These are phyloP conservation scores for Scleroderma citrinum DNA, from an alignment of 768 basidiomycete genomes.

Conservation along the genomic window DNA sequence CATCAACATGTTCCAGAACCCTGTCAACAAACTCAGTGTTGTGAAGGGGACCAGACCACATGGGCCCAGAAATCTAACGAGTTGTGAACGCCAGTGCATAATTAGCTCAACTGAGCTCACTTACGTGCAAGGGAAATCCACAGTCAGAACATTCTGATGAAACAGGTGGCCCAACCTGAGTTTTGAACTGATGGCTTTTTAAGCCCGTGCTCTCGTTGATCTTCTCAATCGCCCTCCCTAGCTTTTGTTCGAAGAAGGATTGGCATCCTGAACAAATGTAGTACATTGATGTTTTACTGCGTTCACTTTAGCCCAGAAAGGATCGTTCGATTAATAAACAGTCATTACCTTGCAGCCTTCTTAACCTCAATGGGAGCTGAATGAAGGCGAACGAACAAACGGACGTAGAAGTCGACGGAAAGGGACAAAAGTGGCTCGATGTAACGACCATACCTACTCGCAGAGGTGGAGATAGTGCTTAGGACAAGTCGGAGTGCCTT, in stretches of 20 bases:
- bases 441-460: slow-evolving; percentile 86
- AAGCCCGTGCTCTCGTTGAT: slow-evolving; percentile 49
- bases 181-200: slow-evolving; percentile 65
- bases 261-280: slow-evolving; percentile 86
- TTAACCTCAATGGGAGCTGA: slow-evolving; percentile 81
- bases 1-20: slow-evolving; percentile 68
- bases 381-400: slow-evolving; percentile 79
- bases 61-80: slow-evolving; percentile 85
- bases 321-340: neutral
- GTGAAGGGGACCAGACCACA: slow-evolving; percentile 94
- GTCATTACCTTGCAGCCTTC: slow-evolving; percentile 64
- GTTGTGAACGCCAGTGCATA: neutral
- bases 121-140: slow-evolving; percentile 66
- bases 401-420: slow-evolving; percentile 96
- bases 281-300: slow-evolving; percentile 79
- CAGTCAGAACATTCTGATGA: slow-evolving; percentile 77
- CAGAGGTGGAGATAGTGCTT: slow-evolving; percentile 77
- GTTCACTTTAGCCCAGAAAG: slow-evolving; percentile 4
- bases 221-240: slow-evolving; percentile 70
- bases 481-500: slow-evolving; percentile 91
- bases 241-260: slow-evolving; percentile 72
- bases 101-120: slow-evolving; percentile 14
- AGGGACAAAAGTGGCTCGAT: slow-evolving; percentile 86
- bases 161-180: slow-evolving; percentile 61
- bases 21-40: slow-evolving; percentile 65